phyloP scores from a whole-genome alignment of 345 rosid species.

The Populus davidiana region DNA sequence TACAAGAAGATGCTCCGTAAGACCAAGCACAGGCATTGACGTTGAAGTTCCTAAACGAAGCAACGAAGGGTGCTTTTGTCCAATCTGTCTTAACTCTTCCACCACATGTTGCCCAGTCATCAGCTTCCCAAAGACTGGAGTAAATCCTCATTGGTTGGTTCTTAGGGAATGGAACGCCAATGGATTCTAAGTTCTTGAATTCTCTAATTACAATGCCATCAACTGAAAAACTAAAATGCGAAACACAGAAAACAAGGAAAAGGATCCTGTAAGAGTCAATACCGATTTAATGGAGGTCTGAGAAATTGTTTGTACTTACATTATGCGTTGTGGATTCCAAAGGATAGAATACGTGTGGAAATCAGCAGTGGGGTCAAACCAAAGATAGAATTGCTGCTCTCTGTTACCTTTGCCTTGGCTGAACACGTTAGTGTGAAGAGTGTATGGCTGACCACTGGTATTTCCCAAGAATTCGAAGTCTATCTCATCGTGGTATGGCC shows the following conservation, averaged over 20 bases:
- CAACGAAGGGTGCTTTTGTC: slow-evolving; percentile 59
- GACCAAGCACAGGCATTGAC: slow-evolving; percentile 21
- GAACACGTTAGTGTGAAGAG: slow-evolving; percentile 61
- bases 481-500: slow-evolving; percentile 62
- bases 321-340: slow-evolving; percentile 55
- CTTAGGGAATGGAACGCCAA: slow-evolving; percentile 59
- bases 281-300: not conserved
- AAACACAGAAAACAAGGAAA: too few species aligned
- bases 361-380: slow-evolving; percentile 67
- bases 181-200: slow-evolving; percentile 66
- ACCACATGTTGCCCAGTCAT: slow-evolving; percentile 74
- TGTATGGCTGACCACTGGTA: slow-evolving; percentile 58
- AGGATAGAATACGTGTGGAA: slow-evolving; percentile 71
- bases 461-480: slow-evolving; percentile 81
- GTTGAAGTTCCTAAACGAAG: slow-evolving; percentile 52
- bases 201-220: slow-evolving; percentile 68
- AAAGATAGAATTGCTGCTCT: slow-evolving; percentile 70
- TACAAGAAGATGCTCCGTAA: slow-evolving; percentile 29
- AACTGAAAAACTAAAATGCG: slow-evolving; percentile 42
- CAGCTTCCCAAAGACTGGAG: slow-evolving; percentile 71
- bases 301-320: slow-evolving; percentile 34
- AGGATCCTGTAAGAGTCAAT: not conserved
- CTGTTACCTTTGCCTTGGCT: slow-evolving; percentile 66
- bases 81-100: slow-evolving; percentile 58
- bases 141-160: slow-evolving; percentile 57